These are phyloP conservation scores for Besnoitia besnoiti DNA, from an alignment of 169 alveolate genomes.

Conservation along the genomic window DNA sequence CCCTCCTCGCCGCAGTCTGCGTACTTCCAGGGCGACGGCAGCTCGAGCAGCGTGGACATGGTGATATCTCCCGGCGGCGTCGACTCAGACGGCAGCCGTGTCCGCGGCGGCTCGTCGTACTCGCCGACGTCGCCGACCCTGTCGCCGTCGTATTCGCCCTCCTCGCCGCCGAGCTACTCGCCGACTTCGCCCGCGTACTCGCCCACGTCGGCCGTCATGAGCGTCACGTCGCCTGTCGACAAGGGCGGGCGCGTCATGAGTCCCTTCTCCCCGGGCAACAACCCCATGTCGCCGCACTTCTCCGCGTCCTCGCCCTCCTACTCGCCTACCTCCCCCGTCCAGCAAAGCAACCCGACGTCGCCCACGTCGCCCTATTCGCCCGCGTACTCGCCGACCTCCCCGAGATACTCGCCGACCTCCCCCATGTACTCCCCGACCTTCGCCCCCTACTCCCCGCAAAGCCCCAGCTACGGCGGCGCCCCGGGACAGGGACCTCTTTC, in stretches of 20 bases:
- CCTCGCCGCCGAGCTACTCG: constrained; percentile 87
- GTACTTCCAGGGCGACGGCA: constrained; percentile 27
- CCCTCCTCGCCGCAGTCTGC: constrained; percentile 71
- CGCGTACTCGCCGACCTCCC: constrained; percentile 83
- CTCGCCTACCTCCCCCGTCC: constrained; percentile 47
- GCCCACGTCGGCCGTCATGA: constrained; percentile 77
- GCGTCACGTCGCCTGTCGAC: neutral
- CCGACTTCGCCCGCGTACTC: constrained; percentile 91
- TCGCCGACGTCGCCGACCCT: constrained; percentile 74
- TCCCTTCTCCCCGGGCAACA: constrained; percentile 72
- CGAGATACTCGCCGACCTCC: constrained; percentile 68
- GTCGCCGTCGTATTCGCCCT: constrained; percentile 66
- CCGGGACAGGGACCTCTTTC: constrained; percentile 46
- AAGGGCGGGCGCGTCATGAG: constrained; percentile 55
- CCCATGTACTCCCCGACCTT: constrained; percentile 61
- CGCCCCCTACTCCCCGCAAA: constrained; percentile 60
- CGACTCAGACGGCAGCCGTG: constrained; percentile 31
- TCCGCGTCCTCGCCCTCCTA: constrained; percentile 21
- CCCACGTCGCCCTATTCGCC: constrained; percentile 87
- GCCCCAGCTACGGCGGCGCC: constrained; percentile 57
- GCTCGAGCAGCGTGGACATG: neutral
- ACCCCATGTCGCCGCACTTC: constrained; percentile 77
- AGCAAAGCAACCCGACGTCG: neutral
- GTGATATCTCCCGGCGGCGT: neutral
- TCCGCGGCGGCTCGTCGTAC: constrained; percentile 42